Base-by-base conservation (phyloP, 768 basidiomycete genomes). In the Boletus pseudo-olivaceus region DNA sequence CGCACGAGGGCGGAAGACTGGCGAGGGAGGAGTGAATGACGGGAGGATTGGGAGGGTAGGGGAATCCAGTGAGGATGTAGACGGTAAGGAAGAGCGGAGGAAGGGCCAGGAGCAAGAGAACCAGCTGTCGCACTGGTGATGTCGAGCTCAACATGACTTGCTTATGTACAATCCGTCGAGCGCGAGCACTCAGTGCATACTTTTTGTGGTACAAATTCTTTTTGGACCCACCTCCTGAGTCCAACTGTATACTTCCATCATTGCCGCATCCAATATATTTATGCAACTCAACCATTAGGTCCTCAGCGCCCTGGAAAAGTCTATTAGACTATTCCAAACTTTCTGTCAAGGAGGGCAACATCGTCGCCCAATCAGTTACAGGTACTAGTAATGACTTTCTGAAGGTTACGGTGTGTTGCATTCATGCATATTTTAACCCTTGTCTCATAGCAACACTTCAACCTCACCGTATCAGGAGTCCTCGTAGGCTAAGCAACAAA, bases 11-110 rank as follows among this genome's bases (percentile, higher is more conserved):
- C 15, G 85, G 83, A 11, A 89, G 75, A 30, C 78, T 79, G 3
- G 84, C 78, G 7, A 90, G 75, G 6, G 85, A 87, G 3, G 80
- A 71, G 52, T 86, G 75, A 4, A 87, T 68, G 39, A 67, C 60
- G 4, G 82, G 70, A 0, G 79, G 72, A 27, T 72, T 71, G 0
- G 84, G 85, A 0, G 84, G 79, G 50, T 75, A 72, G 2, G 88
- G 88, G 62, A 90, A 90, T 1, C 80, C 77, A 8, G 84, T 78
- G 57, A 88, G 71, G 62, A 89, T 72, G 66, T 87, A 89, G 3
- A 77, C 71, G 4, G 78, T 72, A 47, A 88, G 72, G 42, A 88
- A 73, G 27, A 87, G 66, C 15, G 85, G 81, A 0, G 84, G 83
- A 6, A 88, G 64, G 14, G 85, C 65, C 53, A 89, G 72, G 32